A percentile compares a stretch with the other conserved stretches of the same genome.
These are phyloP conservation scores for Lipomyces oligophaga DNA, from an alignment of 805 yeast genomes.

Conservation along the genomic window DNA sequence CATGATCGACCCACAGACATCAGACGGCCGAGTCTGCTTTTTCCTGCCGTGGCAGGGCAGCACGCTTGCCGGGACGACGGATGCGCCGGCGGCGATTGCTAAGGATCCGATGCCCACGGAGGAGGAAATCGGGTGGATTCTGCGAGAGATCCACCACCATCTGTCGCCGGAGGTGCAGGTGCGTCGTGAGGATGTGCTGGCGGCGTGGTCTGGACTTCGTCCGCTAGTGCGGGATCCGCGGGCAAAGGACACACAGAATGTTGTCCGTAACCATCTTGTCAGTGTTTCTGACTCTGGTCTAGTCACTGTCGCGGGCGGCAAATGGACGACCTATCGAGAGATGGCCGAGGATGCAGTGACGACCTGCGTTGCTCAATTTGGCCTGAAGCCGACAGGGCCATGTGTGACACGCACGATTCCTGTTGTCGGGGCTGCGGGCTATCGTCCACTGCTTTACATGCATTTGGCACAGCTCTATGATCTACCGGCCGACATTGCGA, in stretches of 20 bases:
- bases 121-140: slow-evolving; percentile 81
- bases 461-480: slow-evolving; percentile 75
- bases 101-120: slow-evolving; percentile 74
- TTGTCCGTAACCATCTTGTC: slow-evolving; percentile 85
- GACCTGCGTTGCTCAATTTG: slow-evolving; percentile 53
- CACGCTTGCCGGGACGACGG: slow-evolving; percentile 95
- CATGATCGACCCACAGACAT: slow-evolving; percentile 81
- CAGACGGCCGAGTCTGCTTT: slow-evolving; percentile 95
- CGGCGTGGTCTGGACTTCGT: slow-evolving; percentile 97
- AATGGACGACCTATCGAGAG: slow-evolving; percentile 97
- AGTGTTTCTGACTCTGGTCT: slow-evolving; percentile 69
- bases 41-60: slow-evolving; percentile 98
- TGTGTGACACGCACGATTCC: slow-evolving; percentile 47
- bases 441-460: slow-evolving; percentile 67
- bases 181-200: slow-evolving; percentile 80
- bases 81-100: slow-evolving; percentile 56
- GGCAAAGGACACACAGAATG: slow-evolving; percentile 68
- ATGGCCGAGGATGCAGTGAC: slow-evolving; percentile 95
- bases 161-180: slow-evolving; percentile 72
- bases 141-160: slow-evolving; percentile 84
- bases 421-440: slow-evolving; percentile 78
- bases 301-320: slow-evolving; percentile 91
- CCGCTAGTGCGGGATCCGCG: slow-evolving; percentile 80
- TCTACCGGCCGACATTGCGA: slow-evolving; percentile 69
- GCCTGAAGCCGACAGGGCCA: slow-evolving; percentile 41